Conservation (phyloP, 176 grass and related monocot genomes). For the Raddia distichophylla region DNA sequence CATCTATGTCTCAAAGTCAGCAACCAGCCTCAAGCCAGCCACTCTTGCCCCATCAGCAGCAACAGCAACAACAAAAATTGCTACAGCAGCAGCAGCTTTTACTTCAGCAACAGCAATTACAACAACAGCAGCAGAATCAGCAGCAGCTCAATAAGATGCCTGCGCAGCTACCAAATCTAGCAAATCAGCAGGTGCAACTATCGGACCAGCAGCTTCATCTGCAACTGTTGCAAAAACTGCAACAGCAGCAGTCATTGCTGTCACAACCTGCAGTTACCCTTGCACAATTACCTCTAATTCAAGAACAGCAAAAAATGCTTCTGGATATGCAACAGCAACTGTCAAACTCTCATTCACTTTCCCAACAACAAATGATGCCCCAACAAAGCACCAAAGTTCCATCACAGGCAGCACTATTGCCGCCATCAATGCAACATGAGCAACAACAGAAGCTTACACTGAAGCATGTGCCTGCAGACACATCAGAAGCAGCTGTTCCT, state of each 20-base stretch:
- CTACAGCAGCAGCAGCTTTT: conserved; percentile 41
- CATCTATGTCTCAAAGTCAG: conserved; percentile 50
- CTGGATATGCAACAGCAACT: conserved; percentile 82
- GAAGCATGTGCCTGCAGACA: conserved; percentile 55
- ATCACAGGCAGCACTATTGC: conserved; percentile 37
- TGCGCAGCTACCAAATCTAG: conserved; percentile 56
- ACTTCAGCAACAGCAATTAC: conserved; percentile 58
- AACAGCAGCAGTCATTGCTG: conserved; percentile 77
- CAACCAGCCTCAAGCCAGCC: conserved; percentile 38
- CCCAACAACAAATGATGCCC: conserved; percentile 68
- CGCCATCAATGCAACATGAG: conserved; percentile 50
- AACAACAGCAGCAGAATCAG: conserved; percentile 52
- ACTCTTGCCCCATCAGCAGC: conserved; percentile 36
- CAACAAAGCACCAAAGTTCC: conserved; percentile 57
- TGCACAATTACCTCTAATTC: conserved; percentile 72
- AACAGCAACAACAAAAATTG: conserved; percentile 28
- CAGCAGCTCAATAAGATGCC: conserved; percentile 67
- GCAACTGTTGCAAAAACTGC: conserved; percentile 59
- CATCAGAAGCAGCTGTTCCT: conserved; percentile 43
- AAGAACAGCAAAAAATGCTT: conserved; percentile 89
- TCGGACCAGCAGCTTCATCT: conserved; percentile 64
- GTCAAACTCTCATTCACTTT: conserved; percentile 60
- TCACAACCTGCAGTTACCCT: conserved; percentile 65
- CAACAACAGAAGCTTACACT: conserved; percentile 61
- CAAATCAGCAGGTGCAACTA: conserved; percentile 55